Conservation (phyloP, 2,329 filamentous ascomycete species). For the Neonectria sp. region DNA sequence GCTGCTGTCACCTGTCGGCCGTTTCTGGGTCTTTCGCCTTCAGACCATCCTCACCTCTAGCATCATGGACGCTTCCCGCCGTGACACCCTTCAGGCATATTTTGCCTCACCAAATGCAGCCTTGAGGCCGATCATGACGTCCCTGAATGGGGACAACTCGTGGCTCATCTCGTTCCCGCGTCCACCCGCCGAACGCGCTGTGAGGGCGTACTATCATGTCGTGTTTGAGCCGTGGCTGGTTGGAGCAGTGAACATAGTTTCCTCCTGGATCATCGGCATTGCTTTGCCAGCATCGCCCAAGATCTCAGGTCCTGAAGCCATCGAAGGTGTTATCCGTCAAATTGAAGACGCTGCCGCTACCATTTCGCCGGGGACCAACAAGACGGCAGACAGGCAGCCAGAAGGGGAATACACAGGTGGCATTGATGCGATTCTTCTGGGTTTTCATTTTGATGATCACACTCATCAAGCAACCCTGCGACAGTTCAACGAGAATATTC, state of each 20-base stretch:
- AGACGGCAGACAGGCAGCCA: not conserved
- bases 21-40: not conserved
- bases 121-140: constrained; percentile 48
- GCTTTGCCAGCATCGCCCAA: constrained; percentile 5
- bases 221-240: constrained; percentile 53
- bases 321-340: constrained; percentile 35
- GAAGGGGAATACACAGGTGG: constrained; percentile 12
- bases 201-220: constrained; percentile 51
- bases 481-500: constrained; percentile 27
- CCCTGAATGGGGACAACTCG: constrained; percentile 53
- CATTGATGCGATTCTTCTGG: constrained; percentile 43
- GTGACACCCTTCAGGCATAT: constrained; percentile 5
- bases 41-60: not conserved
- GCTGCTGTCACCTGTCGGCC: not conserved
- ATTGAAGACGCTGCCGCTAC: constrained; percentile 37
- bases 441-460: constrained; percentile 41
- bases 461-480: constrained; percentile 37
- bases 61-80: constrained; percentile 11
- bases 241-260: constrained; percentile 40
- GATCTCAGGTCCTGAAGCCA: constrained; percentile 20
- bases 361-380: rapidly evolving
- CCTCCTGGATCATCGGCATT: constrained; percentile 44
- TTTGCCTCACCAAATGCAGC: constrained; percentile 5
- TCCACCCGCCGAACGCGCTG: constrained; percentile 40
- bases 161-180: constrained; percentile 54